phyloP scores from a whole-genome alignment of 2,329 filamentous ascomycete species.

The Ophiostoma fasciatum region DNA sequence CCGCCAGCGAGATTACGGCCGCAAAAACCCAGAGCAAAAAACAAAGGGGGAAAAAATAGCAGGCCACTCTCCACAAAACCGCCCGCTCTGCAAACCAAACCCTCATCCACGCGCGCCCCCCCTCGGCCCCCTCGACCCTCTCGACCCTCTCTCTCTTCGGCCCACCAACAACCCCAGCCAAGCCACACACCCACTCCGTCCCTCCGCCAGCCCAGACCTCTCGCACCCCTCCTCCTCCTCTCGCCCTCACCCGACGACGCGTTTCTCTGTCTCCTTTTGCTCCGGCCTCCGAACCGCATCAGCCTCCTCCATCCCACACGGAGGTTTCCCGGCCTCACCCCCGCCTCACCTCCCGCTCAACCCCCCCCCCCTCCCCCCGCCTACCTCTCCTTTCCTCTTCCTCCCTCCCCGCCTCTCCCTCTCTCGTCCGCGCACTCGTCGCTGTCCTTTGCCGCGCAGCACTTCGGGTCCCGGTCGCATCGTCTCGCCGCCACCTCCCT shows the following conservation, averaged over 20 bases:
- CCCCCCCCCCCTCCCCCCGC: background rate
- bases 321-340: too few relatives aligned
- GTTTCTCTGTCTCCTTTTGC: constrained; percentile 10
- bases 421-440: too few relatives aligned
- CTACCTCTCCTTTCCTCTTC: background rate
- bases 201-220: constrained; percentile 11
- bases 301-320: background rate
- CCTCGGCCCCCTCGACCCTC: constrained; percentile 6
- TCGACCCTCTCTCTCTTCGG: background rate
- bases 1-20: too few relatives aligned
- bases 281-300: constrained; percentile 3
- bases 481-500: background rate
- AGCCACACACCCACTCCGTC: constrained; percentile 3
- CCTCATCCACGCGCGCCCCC: constrained; percentile 1
- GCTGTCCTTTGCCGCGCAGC: too few relatives aligned
- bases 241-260: constrained; percentile 16
- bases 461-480: background rate
- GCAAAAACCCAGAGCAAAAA: constrained; percentile 5
- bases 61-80: constrained; percentile 6
- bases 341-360: too few relatives aligned
- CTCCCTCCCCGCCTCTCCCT: background rate
- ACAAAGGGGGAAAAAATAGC: constrained; percentile 3
- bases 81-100: constrained; percentile 1
- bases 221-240: constrained; percentile 15
- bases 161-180: too few relatives aligned